A percentile compares a stretch with the other conserved stretches of the same genome.
Evolutionary conservation across 176 grass and related monocot species (phyloP).

Genomic region (Secale cereale): DNA sequence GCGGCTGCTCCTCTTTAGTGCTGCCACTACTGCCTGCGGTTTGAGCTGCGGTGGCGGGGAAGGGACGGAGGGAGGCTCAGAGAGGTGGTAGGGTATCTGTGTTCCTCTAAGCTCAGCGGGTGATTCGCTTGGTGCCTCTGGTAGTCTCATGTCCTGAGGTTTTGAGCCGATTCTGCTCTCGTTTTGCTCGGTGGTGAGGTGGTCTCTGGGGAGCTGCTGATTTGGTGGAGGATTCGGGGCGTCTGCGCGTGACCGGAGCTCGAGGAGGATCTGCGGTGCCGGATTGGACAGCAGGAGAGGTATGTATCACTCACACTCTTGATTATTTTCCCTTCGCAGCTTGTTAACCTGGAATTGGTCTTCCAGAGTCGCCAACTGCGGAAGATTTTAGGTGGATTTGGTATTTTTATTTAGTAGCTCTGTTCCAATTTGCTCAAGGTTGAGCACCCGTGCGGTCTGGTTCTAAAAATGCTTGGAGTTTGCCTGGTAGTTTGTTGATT

Average conservation of each 20-base stretch:
- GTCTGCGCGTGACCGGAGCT: background rate
- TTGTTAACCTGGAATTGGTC: background rate
- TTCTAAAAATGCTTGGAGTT: background rate
- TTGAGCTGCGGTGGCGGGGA: background rate
- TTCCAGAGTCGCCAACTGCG: background rate
- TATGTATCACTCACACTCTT: background rate
- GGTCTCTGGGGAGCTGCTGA: background rate
- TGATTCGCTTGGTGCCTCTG: background rate
- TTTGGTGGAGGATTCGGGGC: background rate
- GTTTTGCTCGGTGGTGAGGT: background rate
- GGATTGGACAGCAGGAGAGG: background rate
- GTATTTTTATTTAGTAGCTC: background rate
- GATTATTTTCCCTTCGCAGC: no score
- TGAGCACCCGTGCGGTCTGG: background rate
- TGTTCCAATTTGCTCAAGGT: background rate
- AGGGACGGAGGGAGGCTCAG: background rate
- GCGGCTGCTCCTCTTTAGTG: constrained; percentile 18
- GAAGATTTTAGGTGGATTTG: background rate
- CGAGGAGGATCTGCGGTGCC: background rate
- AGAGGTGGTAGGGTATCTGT: background rate
- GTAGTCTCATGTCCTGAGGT: background rate
- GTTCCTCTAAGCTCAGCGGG: background rate
- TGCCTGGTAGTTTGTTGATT: background rate
- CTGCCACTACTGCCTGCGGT: background rate
- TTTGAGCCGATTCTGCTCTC: background rate